A percentile compares a stretch with the other conserved stretches of the same genome.
Conservation (phyloP, 2,329 filamentous ascomycete species). For the Aspergillus uvarum region DNA sequence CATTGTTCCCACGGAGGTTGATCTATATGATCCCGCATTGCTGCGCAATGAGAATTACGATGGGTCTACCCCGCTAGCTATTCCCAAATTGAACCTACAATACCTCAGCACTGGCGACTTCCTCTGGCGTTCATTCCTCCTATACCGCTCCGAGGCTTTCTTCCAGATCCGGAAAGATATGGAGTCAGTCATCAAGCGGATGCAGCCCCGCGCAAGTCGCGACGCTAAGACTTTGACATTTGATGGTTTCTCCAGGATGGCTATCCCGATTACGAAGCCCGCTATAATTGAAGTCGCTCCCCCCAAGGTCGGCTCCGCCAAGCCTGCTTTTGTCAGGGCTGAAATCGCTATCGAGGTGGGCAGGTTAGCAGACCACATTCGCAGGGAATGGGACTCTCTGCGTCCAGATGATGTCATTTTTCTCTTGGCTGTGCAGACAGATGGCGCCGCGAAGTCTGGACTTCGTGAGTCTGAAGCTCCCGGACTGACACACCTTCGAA, state of each 20-base stretch:
- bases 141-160: conserved; percentile 88
- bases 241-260: conserved; percentile 87
- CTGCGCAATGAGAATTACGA: conserved; percentile 83
- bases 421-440: conserved; percentile 71
- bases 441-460: conserved; percentile 31
- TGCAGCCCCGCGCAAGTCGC: conserved; percentile 67
- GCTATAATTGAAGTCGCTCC: conserved; percentile 84
- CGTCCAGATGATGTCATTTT: conserved; percentile 88
- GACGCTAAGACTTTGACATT: conserved; percentile 69
- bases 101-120: conserved; percentile 96
- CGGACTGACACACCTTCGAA: conserved; percentile 69
- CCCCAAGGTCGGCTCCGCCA: conserved; percentile 76
- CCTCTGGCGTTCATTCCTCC: conserved; percentile 86
- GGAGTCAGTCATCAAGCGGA: conserved; percentile 73
- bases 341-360: conserved; percentile 84
- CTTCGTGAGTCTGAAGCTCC: conserved; percentile 53
- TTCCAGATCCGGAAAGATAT: conserved; percentile 92
- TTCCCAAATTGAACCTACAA: conserved; percentile 93
- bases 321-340: conserved; percentile 79
- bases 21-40: conserved; percentile 76
- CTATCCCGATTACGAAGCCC: conserved; percentile 79
- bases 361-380: conserved; percentile 70
- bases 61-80: conserved; percentile 79
- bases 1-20: conserved; percentile 77
- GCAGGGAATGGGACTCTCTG: conserved; percentile 86